Evolutionary conservation across 768 basidiomycete genomes (phyloP).

Genomic region (Leccinum boreale): DNA sequence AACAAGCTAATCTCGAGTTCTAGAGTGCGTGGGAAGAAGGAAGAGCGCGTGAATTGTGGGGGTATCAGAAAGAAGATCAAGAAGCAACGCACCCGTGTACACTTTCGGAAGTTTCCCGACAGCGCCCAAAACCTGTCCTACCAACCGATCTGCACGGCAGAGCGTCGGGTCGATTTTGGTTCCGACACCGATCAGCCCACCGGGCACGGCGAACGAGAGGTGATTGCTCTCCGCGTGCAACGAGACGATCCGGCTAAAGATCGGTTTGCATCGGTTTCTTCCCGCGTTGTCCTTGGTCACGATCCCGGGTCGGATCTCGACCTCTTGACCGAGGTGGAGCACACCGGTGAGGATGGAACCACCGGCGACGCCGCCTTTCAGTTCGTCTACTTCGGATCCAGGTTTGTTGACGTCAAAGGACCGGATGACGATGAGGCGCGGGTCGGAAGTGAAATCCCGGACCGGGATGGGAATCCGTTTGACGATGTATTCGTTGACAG

Average conservation of each 20-base stretch:
- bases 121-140: slow-evolving; percentile 94
- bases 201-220: slow-evolving; percentile 92
- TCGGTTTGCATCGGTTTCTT: slow-evolving; percentile 87
- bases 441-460: slow-evolving; percentile 89
- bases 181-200: slow-evolving; percentile 97
- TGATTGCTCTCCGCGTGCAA: slow-evolving; percentile 95
- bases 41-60: neutral
- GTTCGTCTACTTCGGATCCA: slow-evolving; percentile 92
- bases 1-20: slow-evolving; percentile 93
- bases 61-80: neutral
- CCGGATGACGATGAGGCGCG: slow-evolving; percentile 95
- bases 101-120: slow-evolving; percentile 94
- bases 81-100: slow-evolving; percentile 61
- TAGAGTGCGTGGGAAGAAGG: slow-evolving; percentile 24
- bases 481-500: slow-evolving; percentile 98
- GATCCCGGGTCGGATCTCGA: slow-evolving; percentile 96
- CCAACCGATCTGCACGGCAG: slow-evolving; percentile 93
- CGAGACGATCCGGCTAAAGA: slow-evolving; percentile 87
- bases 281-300: slow-evolving; percentile 93
- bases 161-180: slow-evolving; percentile 95
- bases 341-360: slow-evolving; percentile 94
- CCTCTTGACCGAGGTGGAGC: slow-evolving; percentile 84
- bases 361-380: slow-evolving; percentile 98
- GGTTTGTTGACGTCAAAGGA: slow-evolving; percentile 99
- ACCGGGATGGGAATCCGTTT: slow-evolving; percentile 93